Conservation (phyloP, 306 rosid genomes). For the Quercus cerris region DNA sequence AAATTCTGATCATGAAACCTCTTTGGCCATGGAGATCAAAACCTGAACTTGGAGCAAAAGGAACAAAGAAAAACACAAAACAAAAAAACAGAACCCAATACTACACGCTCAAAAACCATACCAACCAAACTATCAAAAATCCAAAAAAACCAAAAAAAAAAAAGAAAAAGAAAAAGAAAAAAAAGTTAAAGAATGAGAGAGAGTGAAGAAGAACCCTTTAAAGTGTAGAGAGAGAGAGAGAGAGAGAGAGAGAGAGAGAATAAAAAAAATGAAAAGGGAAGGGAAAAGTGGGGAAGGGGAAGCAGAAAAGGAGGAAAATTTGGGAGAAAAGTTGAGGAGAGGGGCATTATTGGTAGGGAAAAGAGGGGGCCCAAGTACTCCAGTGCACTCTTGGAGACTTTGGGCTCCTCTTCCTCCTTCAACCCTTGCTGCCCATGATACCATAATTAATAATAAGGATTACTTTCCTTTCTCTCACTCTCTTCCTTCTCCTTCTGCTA, state of each 20-base stretch:
- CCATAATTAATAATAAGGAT: conserved; percentile 25
- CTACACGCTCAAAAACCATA: not conserved
- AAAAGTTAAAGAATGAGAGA: not conserved
- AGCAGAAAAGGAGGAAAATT: conserved; percentile 79
- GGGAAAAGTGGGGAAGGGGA: conserved; percentile 42
- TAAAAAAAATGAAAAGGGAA: conserved; percentile 28
- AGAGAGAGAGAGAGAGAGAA: not conserved
- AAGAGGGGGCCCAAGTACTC: conserved; percentile 66
- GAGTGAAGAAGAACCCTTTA: conserved; percentile 8
- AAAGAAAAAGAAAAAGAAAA: not conserved
- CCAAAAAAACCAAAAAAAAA: not conserved
- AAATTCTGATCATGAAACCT: not conserved
- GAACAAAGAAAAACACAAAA: not conserved
- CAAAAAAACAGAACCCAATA: not conserved
- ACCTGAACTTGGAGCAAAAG: not conserved
- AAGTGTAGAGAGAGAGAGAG: conserved; percentile 17
- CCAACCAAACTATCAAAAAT: not conserved
- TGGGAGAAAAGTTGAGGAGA: conserved; percentile 70
- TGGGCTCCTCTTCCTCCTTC: conserved; percentile 11
- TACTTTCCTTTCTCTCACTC: not conserved
- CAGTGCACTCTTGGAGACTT: conserved; percentile 57
- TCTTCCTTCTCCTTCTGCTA: conserved; percentile 36
- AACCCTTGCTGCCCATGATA: conserved; percentile 9
- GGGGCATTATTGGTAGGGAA: conserved; percentile 50
- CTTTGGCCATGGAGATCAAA: not conserved